Conservation (phyloP, 2,329 filamentous ascomycete species). For the Seiridium cupressi region DNA sequence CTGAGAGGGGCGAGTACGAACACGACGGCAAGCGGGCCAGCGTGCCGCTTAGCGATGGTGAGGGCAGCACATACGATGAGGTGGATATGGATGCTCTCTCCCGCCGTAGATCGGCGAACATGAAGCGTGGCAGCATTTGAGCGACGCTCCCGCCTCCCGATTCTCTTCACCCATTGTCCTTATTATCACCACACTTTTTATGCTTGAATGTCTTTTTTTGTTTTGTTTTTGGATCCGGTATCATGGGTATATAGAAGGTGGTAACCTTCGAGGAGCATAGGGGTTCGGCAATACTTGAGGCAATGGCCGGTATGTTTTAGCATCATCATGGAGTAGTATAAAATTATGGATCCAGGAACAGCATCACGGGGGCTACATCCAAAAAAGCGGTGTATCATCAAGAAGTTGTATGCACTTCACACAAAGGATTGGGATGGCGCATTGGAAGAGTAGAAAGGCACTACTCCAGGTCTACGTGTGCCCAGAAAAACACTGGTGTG, state of each 20-base stretch:
- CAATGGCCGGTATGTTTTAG: not conserved
- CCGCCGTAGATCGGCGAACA: conserved; percentile 31
- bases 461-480: not conserved
- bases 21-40: conserved; percentile 32
- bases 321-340: conserved; percentile 1
- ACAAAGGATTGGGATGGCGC: not conserved
- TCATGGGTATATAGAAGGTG: not conserved
- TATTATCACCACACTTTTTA: not conserved
- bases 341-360: not conserved
- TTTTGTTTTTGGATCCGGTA: not conserved
- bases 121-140: conserved; percentile 47
- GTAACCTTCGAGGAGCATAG: not conserved
- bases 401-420: not conserved
- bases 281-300: too few species aligned
- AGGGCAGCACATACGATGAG: conserved; percentile 43
- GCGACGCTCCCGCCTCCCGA: not conserved
- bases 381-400: not conserved
- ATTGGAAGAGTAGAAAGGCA: not conserved
- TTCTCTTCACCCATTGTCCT: not conserved
- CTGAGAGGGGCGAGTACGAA: conserved; percentile 36
- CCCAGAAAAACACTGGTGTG: not conserved
- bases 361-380: not conserved
- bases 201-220: not conserved
- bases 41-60: conserved; percentile 45
- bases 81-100: conserved; percentile 32